Evolutionary conservation across 345 rosid genomes (phyloP), one percentile per base, ranked within the genome.

Genomic region (Heritiera littoralis): DNA sequence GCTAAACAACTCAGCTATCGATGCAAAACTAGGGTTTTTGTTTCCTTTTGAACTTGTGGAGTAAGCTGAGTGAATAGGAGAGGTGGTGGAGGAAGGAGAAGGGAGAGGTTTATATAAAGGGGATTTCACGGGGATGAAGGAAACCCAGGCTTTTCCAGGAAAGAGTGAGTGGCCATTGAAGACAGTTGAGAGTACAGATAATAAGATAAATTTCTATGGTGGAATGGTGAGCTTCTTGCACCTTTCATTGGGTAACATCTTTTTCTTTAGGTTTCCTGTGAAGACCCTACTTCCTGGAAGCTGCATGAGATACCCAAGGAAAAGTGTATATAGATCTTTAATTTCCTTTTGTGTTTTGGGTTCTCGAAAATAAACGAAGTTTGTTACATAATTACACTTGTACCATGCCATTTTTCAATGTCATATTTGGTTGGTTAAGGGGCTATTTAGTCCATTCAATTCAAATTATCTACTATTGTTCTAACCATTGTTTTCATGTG

Each of bases 271-370:
- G 35, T 9, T 72, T 56, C 54, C 48, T 69, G 45, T 75, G 82
- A 75, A 38, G 54, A 48, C 82, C 74, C 89, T 86, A 78, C 86
- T 89, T 89, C 92, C 81, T 13, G 89, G 92, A 89, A 89, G 87
- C 66, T 89, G 87, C 92, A 83, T 66, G 79, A 49, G 41, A 9
- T 54, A 15, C 15, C 2, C 2, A 14, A 14, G 1, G 7, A 48
- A 10, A 48, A 8, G 14, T 48, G 2, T 46, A 2, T 12, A 23
- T 69, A 2, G 41, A 40, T 65, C 3, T 7, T 2, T 38, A 4
- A 3, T 56, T 40, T 10, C 0, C 5, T 15, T 66, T 3, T 54
- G 32, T 40, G 73, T 35, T 66, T 55, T 4, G 13, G 28, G 20
- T 63, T 63, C 1, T 0, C 0, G 5, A 51, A 51, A 51, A 51